Percentiles rank a stretch among this genome's conserved stretches.
phyloP scores from a whole-genome alignment of 169 alveolate species.

The Theileria orientalis region DNA sequence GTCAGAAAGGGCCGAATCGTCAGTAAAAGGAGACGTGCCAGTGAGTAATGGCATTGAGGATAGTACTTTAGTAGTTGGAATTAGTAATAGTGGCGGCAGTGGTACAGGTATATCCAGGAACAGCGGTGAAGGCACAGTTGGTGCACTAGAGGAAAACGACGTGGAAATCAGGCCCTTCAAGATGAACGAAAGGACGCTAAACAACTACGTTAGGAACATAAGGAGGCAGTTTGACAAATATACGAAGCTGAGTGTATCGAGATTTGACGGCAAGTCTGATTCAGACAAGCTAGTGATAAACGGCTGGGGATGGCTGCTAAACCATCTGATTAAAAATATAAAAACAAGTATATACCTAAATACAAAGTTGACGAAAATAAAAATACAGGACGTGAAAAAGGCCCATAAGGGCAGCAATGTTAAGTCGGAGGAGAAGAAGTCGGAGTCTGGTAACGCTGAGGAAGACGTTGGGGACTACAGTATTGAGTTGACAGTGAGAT shows the following conservation, averaged over 20 bases:
- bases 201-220: slow-evolving; percentile 48
- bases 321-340: slow-evolving; percentile 41
- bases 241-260: slow-evolving; percentile 37
- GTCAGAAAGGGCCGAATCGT: background rate
- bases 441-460: slow-evolving; percentile 20
- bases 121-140: background rate
- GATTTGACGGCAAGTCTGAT: slow-evolving; percentile 48
- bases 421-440: background rate
- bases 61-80: too few relatives aligned
- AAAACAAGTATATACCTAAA: slow-evolving; percentile 57
- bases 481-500: background rate
- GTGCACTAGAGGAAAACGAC: too few relatives aligned
- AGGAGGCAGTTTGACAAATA: slow-evolving; percentile 28
- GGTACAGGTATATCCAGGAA: background rate
- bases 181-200: slow-evolving; percentile 27
- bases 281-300: slow-evolving; percentile 73
- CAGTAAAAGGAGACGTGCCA: background rate
- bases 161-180: slow-evolving; percentile 40
- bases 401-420: background rate
- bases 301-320: slow-evolving; percentile 79
- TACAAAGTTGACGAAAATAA: slow-evolving; percentile 59
- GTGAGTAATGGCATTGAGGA: slow-evolving; percentile 25
- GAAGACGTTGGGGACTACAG: slow-evolving; percentile 1
- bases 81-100: background rate
- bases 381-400: slow-evolving; percentile 14